These are phyloP conservation scores for Mortierella sp. DNA, from an alignment of 371 early-diverging fungal genomes.

Conservation along the genomic window DNA sequence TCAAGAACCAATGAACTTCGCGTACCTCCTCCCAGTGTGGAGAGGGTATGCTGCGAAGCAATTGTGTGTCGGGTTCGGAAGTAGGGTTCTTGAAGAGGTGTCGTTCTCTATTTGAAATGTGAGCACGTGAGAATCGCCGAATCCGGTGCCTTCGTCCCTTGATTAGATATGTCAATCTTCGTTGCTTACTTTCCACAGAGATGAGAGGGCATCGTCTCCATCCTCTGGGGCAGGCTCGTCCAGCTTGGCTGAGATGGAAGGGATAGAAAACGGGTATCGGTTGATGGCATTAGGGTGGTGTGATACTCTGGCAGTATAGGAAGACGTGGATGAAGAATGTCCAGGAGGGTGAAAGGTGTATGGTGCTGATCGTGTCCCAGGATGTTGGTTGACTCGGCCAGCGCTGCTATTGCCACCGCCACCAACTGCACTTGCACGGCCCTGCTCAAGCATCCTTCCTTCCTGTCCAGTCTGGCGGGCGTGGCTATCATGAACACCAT, in stretches of 20 bases:
- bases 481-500: conserved; percentile 4
- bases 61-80: conserved; percentile 47
- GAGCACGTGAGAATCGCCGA: not conserved
- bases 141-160: too few species aligned
- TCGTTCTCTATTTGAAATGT: conserved; percentile 49
- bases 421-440: not conserved
- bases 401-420: not conserved
- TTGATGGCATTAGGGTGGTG: conserved; percentile 51
- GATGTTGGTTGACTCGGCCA: conserved; percentile 7
- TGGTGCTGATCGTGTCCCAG: conserved; percentile 32
- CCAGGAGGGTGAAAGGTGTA: conserved; percentile 17
- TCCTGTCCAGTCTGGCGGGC: not conserved
- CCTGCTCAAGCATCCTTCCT: not conserved
- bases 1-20: too few species aligned
- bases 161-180: not conserved
- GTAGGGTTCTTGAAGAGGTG: conserved; percentile 51
- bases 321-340: not conserved
- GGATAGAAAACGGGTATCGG: conserved; percentile 52
- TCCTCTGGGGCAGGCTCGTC: conserved; percentile 40
- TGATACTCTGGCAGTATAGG: conserved; percentile 22
- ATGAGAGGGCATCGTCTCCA: conserved; percentile 40
- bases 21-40: conserved; percentile 48
- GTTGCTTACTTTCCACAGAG: conserved; percentile 45
- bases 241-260: conserved; percentile 51
- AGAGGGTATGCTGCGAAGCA: conserved; percentile 51